Base-by-base conservation (phyloP, 768 basidiomycete genomes). In the Cystobasidium tubakii region DNA sequence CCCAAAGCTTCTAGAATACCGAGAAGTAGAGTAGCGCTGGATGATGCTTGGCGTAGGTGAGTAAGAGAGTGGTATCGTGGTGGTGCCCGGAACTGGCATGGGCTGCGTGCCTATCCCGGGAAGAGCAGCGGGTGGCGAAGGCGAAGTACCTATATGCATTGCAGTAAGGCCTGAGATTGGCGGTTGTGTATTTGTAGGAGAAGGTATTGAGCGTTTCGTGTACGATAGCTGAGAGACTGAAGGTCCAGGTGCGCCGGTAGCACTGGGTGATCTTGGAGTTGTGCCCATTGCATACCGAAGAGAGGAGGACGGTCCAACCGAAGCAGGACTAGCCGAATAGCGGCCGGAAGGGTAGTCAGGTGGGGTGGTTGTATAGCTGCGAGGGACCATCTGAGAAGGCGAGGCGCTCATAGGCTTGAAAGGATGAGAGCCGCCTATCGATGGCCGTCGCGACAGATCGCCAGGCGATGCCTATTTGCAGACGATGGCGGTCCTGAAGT, bases 31-130 rank as follows among this genome's bases (percentile, higher is more conserved):
- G 27, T 71, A 71, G 3, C 69, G 69, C 34, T 71, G 60, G 69
- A 71, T 71, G n/a, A 71, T 54, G 29, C 69, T 71, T 60, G 69
- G 69, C 23, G 69, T 71, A 13, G 69, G 69, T 4, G 69, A 71
- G 4, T 54, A 55, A 42, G 69, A 71, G 13, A 71, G 54, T 10
- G 69, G 54, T 36, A 71, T 71, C 13, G 53, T 27, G 15, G 54
- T 25, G 7, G 69, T 67, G 17, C 66, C 66, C 6, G 66, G 44
- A 17, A 67, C 50, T 2, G 66, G 42, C 29, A 67, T 54, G 21
- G 66, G 44, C 50, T 67, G 66, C n/a, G 44, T 67, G 53, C 15
- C 36, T 21, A 36, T 57, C 9, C 39, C 50, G 2, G 63, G 44
- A 67, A 42, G 66, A 27, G 43, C 21, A 25, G 29, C 42, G 1